These are phyloP conservation scores for Dorcoceras hygrometricum DNA, from an alignment of 257 asterid genomes.

Conservation along the genomic window DNA sequence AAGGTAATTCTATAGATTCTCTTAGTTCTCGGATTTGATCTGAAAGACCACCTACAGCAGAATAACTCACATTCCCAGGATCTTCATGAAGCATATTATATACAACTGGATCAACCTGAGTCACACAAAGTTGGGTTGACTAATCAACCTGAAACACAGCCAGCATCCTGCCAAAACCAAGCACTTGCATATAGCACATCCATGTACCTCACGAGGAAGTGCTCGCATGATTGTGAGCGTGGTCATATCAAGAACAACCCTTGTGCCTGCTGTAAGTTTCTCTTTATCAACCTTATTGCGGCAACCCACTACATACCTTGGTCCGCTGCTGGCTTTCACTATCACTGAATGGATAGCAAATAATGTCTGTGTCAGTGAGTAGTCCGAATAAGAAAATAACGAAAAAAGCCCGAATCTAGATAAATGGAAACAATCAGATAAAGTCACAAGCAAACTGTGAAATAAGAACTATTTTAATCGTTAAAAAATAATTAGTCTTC, in stretches of 20 bases:
- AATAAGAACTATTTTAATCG: not conserved
- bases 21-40: not conserved
- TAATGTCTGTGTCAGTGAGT: conserved; percentile 2
- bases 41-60: not conserved
- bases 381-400: not conserved
- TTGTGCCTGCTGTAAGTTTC: conserved; percentile 30
- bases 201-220: conserved; percentile 50
- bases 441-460: not conserved
- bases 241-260: conserved; percentile 64
- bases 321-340: conserved; percentile 38
- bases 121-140: not conserved
- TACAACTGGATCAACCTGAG: not conserved
- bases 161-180: not conserved
- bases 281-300: conserved; percentile 35
- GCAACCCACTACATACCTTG: conserved; percentile 47
- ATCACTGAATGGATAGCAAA: conserved; percentile 27
- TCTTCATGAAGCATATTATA: not conserved
- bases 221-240: conserved; percentile 61
- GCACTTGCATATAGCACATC: not conserved
- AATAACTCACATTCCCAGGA: not conserved
- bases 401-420: not conserved
- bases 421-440: not conserved
- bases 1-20: not conserved
- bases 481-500: not conserved
- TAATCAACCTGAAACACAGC: not conserved